Evolutionary conservation across 2,329 filamentous ascomycete genomes (phyloP).

Genomic region (Sporothrix humicola): DNA sequence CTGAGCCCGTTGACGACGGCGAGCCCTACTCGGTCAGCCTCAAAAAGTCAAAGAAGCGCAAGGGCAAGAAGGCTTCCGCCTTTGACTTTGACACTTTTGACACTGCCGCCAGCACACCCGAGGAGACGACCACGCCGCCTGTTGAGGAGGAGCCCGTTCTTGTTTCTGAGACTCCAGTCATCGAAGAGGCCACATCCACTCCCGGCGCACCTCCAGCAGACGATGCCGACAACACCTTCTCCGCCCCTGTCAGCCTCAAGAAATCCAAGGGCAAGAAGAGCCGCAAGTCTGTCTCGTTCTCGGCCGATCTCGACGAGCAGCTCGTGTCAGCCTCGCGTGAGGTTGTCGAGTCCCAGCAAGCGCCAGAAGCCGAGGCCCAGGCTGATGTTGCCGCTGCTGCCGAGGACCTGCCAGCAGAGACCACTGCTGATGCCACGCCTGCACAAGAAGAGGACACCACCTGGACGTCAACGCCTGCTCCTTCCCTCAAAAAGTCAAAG

Average conservation of each 20-base stretch:
- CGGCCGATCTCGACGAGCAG: neutral
- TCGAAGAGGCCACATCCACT: neutral
- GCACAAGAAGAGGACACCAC: neutral
- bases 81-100: neutral
- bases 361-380: neutral
- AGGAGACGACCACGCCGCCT: neutral
- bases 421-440: neutral
- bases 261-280: conserved; percentile 31
- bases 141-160: conserved; percentile 7
- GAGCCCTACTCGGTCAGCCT: neutral
- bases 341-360: neutral
- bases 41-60: conserved; percentile 31
- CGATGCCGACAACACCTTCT: neutral
- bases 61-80: conserved; percentile 7
- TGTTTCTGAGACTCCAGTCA: neutral
- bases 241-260: conserved; percentile 18
- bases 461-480: neutral
- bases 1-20: neutral
- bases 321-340: conserved; percentile 9
- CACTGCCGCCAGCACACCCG: neutral
- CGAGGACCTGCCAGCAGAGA: neutral
- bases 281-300: conserved; percentile 23
- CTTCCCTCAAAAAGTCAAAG: conserved; percentile 45
- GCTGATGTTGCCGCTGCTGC: neutral
- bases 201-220: neutral